phyloP scores from a whole-genome alignment of 2,329 filamentous ascomycete genomes.

The Cercospora nicotianae region DNA sequence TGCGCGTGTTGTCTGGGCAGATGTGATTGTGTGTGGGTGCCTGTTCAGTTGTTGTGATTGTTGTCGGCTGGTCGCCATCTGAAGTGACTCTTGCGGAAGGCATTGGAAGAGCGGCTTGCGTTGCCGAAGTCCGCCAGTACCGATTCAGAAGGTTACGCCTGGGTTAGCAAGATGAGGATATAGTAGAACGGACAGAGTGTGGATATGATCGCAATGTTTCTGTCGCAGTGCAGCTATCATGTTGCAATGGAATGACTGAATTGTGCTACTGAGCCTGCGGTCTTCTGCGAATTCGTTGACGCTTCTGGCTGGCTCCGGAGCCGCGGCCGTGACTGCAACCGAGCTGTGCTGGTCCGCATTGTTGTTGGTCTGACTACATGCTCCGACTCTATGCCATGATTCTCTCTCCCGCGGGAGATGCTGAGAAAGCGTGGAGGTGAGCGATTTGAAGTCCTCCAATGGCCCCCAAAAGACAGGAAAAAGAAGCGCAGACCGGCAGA shows the following conservation, averaged over 20 bases:
- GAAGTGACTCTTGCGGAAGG: not conserved
- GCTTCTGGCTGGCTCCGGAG: not conserved
- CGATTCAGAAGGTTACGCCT: not conserved
- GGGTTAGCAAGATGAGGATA: not conserved
- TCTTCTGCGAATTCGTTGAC: not conserved
- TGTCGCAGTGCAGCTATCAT: not conserved
- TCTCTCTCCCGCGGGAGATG: not conserved
- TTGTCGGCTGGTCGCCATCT: not conserved
- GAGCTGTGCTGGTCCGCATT: not conserved
- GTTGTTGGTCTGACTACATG: not conserved
- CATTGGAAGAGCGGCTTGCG: not conserved
- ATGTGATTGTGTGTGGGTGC: not conserved
- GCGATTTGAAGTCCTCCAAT: not conserved
- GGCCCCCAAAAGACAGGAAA: not conserved
- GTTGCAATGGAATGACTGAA: not conserved
- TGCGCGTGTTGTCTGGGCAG: not conserved
- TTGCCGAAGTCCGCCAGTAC: conserved; percentile 7
- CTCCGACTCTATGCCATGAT: not conserved
- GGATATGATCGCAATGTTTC: not conserved
- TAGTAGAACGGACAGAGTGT: not conserved
- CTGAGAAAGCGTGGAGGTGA: not conserved
- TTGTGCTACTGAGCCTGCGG: not conserved
- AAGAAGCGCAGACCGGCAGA: conserved; percentile 2
- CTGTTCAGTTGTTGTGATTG: not conserved
- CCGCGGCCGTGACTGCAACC: not conserved